Evolutionary conservation across 371 early-diverging fungal species (phyloP), one percentile per base, ranked within the genome.

Genomic region (Rhizomucor miehei): DNA sequence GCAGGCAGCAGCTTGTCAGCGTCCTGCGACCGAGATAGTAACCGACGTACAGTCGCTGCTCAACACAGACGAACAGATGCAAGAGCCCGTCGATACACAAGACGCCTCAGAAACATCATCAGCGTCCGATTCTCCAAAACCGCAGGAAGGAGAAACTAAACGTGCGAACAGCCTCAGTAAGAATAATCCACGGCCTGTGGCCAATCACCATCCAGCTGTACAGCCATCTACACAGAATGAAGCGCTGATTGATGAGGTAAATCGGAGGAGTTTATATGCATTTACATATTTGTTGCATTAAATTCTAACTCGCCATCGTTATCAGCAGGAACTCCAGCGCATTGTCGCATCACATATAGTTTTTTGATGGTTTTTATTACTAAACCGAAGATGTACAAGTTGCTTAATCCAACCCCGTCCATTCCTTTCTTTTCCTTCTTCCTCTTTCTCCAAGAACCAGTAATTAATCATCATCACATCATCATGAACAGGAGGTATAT

Each of bases 341-440:
- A 72, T 76, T 52, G 73, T 76, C 17, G 73, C 76, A 12, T 54
- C 73, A 21, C 76, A 76, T 52, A 76, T 76, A 39, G 65, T 76
- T 20, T 76, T 76, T 60, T 76, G 65, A 72, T n/a, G 13, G 41
- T 6, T 19, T 3, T 3, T 41, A 3, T 6, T 41, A 41, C 3
- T n/a, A n/a, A n/a, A n/a, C n/a, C n/a, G n/a, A n/a, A n/a, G n/a
- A n/a, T n/a, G n/a, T n/a, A n/a, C n/a, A n/a, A n/a, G n/a, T n/a
- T n/a, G n/a, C n/a, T n/a, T n/a, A n/a, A n/a, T n/a, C n/a, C n/a
- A n/a, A n/a, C n/a, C n/a, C n/a, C n/a, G n/a, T n/a, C n/a, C 29
- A 29, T 29, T 29, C 29, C 29, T 29, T 29, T 29, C 29, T 8
- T 8, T 29, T 8, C 29, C 29, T 29, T 29, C 8, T 29, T 29